phyloP scores from a whole-genome alignment of 2,329 filamentous ascomycete genomes.

The Aspergillus piperis region DNA sequence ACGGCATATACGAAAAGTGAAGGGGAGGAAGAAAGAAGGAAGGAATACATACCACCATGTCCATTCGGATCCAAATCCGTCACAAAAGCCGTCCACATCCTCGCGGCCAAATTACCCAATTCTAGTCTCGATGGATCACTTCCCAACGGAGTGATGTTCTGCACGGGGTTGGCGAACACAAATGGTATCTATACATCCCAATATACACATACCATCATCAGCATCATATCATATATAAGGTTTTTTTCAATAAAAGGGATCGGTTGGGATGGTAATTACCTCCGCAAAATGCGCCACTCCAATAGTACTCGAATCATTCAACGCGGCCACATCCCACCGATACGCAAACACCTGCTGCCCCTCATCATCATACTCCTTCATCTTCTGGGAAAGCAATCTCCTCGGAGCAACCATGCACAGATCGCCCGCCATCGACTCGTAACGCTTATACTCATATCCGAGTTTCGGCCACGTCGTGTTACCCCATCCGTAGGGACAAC shows the following conservation, averaged over 20 bases:
- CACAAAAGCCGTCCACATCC: constrained; percentile 37
- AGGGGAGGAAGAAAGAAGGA: background rate
- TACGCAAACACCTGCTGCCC: constrained; percentile 27
- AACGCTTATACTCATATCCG: constrained; percentile 34
- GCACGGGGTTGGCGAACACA: constrained; percentile 34
- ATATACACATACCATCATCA: no score
- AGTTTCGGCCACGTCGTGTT: constrained; percentile 31
- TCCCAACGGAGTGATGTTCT: constrained; percentile 30
- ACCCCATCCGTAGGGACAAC: constrained; percentile 48
- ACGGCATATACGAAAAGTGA: no score
- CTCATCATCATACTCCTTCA: constrained; percentile 20
- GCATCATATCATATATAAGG: background rate
- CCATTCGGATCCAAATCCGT: constrained; percentile 31
- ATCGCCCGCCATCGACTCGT: constrained; percentile 34
- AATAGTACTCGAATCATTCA: constrained; percentile 28
- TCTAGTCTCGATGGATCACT: constrained; percentile 27
- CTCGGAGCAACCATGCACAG: constrained; percentile 32
- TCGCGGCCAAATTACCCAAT: constrained; percentile 31
- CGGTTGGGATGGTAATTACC: constrained; percentile 14
- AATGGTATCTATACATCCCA: constrained; percentile 30
- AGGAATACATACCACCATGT: constrained; percentile 25
- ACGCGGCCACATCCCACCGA: constrained; percentile 33
- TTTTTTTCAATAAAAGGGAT: background rate
- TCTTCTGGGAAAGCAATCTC: constrained; percentile 29
- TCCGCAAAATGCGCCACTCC: constrained; percentile 36